A percentile compares a stretch with the other conserved stretches of the same genome.
Conservation (phyloP, 2,329 filamentous ascomycete species). For the Microcyclospora pomicola region DNA sequence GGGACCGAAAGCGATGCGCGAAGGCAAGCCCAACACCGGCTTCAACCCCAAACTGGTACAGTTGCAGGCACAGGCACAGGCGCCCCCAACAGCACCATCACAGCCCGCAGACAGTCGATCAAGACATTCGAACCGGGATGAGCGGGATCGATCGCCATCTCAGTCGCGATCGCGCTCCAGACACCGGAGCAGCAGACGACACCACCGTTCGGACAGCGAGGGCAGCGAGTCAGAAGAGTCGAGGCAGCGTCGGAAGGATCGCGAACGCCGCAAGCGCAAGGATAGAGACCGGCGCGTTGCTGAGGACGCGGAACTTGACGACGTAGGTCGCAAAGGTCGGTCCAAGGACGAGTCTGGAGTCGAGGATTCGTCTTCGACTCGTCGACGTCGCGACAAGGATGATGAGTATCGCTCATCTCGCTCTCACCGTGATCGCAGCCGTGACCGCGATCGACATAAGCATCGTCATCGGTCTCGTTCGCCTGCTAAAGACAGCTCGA, state of each 20-base stretch:
- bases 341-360: slow-evolving; percentile 54
- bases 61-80: slow-evolving; percentile 40
- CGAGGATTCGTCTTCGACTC: slow-evolving; percentile 37
- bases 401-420: slow-evolving; percentile 31
- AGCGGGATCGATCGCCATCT: slow-evolving; percentile 7
- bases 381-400: slow-evolving; percentile 42
- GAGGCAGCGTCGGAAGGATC: slow-evolving; percentile 24
- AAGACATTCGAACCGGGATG: background rate
- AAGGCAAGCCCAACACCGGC: slow-evolving; percentile 72
- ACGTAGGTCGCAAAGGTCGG: slow-evolving; percentile 35
- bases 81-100: slow-evolving; percentile 5
- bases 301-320: slow-evolving; percentile 25
- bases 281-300: slow-evolving; percentile 28
- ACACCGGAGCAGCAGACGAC: slow-evolving; percentile 32
- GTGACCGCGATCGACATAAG: slow-evolving; percentile 29
- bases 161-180: slow-evolving; percentile 26
- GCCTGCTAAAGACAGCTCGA: slow-evolving; percentile 17
- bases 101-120: slow-evolving; percentile 2
- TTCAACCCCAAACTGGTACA: slow-evolving; percentile 31
- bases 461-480: slow-evolving; percentile 32
- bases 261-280: slow-evolving; percentile 16
- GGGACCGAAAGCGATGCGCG: slow-evolving; percentile 87
- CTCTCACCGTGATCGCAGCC: slow-evolving; percentile 32
- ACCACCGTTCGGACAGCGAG: slow-evolving; percentile 36
- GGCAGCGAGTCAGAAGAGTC: slow-evolving; percentile 30